Conservation (phyloP, 306 rosid species). For the Dryas alaskensis region DNA sequence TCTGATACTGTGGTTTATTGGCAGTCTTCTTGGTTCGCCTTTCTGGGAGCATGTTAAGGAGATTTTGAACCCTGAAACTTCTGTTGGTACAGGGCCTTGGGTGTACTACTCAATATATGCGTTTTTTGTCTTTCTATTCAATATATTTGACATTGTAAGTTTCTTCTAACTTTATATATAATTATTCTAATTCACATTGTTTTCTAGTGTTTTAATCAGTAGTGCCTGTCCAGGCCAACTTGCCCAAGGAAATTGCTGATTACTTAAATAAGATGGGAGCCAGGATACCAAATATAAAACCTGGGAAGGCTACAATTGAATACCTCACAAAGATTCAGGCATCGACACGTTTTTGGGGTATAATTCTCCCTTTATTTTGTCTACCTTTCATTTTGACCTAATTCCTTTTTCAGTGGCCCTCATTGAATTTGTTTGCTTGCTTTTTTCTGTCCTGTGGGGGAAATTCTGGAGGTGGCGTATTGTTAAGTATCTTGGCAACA, state of each 20-base stretch:
- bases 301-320: slow-evolving; percentile 95
- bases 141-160: slow-evolving; percentile 96
- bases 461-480: slow-evolving; percentile 69
- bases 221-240: slow-evolving; percentile 72
- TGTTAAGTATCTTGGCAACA: slow-evolving; percentile 85
- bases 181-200: background rate
- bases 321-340: slow-evolving; percentile 96
- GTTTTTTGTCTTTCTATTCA: slow-evolving; percentile 86
- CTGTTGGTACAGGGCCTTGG: slow-evolving; percentile 93
- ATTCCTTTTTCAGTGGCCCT: background rate
- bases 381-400: slow-evolving; percentile 13
- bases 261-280: slow-evolving; percentile 99
- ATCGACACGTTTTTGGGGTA: slow-evolving; percentile 98
- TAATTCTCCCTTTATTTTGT: slow-evolving; percentile 22
- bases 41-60: slow-evolving; percentile 90
- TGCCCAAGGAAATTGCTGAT: slow-evolving; percentile 99
- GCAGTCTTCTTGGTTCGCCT: slow-evolving; percentile 79
- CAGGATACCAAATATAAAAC: slow-evolving; percentile 85
- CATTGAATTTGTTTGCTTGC: slow-evolving; percentile 21
- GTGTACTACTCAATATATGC: slow-evolving; percentile 89
- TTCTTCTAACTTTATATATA: slow-evolving; percentile 24
- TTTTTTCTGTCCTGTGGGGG: slow-evolving; percentile 17
- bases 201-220: slow-evolving; percentile 6
- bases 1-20: slow-evolving; percentile 31
- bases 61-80: slow-evolving; percentile 83